Base-by-base conservation (phyloP, 345 rosid species). In the Cardamine occulta region DNA sequence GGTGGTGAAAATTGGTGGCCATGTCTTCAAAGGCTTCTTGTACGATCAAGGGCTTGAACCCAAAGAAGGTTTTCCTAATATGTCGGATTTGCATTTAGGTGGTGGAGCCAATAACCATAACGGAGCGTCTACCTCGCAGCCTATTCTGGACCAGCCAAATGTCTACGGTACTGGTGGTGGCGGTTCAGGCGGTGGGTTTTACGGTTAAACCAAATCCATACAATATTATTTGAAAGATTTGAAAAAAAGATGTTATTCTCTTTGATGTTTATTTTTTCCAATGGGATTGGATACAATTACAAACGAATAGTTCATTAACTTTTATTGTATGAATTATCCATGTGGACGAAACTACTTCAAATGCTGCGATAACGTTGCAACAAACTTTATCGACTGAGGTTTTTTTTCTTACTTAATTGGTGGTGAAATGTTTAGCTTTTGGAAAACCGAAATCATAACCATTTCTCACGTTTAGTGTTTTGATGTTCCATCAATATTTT, bases 51-150 rank as follows among this genome's bases (percentile, higher is more conserved):
- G 99, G 53, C 81, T 76, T 63, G 94, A 88, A 76, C 68, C 82
- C 13, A 82, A 88, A 74, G 96, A 95, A 19, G 87, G 86, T 54
- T 86, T 89, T 49, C 97, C 97, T 13, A 87, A 88, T 53, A 63
- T 95, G 42, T 92, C 99, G 5, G 97, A 90, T 55, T 82, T 95
- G 83, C 91, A 92, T 85, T 79, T 95, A 80, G 98, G 97, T 19
- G 91, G 88, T 68, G 84, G 79, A 56, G 56, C 79, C n/a, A 81
- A 80, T 3, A 81, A 79, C 29, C 79, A 87, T 40, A 86, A 81
- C 59, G 96, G 82, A 12, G 88, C 70, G 7, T 82, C 96, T 8
- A 74, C 90, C 2, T 87, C 94, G 1, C 54, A 85, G 6, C 90
- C 91, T 0, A 74, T 87, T 61, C 67, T 90, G 10, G 93, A 87